A percentile compares a stretch with the other conserved stretches of the same genome.
These are phyloP conservation scores for Gliomastix tumulicola DNA, from an alignment of 2,329 filamentous ascomycete species.

Conservation along the genomic window DNA sequence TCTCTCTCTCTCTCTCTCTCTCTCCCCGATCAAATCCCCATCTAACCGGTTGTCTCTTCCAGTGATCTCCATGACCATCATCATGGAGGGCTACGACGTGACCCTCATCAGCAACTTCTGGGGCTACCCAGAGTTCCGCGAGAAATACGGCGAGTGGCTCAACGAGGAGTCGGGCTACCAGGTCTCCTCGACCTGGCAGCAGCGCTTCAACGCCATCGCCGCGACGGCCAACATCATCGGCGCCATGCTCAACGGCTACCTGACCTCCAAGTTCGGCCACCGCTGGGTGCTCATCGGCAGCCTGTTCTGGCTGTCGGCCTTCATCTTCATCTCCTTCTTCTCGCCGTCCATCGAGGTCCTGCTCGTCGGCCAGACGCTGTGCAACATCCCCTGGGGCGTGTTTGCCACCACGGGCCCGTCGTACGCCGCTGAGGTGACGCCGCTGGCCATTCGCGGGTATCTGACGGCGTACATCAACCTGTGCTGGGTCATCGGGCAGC, in stretches of 20 bases:
- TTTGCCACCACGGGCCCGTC: constrained; percentile 34
- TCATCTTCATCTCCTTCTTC: constrained; percentile 43
- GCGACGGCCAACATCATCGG: constrained; percentile 29
- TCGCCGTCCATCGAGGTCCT: constrained; percentile 33
- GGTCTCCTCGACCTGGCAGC: constrained; percentile 44
- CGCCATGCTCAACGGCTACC: constrained; percentile 31
- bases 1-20: no score
- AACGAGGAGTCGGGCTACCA: constrained; percentile 29
- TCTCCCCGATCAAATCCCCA: no score
- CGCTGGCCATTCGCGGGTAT: constrained; percentile 31
- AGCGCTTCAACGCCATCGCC: constrained; percentile 30
- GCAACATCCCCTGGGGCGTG: constrained; percentile 36
- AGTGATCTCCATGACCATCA: constrained; percentile 36
- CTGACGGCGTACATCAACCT: constrained; percentile 36
- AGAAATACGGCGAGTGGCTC: constrained; percentile 30
- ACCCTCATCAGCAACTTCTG: constrained; percentile 39
- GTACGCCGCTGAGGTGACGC: constrained; percentile 35
- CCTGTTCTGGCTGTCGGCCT: constrained; percentile 30
- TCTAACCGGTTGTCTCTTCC: background rate
- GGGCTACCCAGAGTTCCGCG: constrained; percentile 29
- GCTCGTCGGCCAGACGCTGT: constrained; percentile 30
- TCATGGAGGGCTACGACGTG: constrained; percentile 46
- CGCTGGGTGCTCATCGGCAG: constrained; percentile 32
- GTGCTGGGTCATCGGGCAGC: constrained; percentile 34
- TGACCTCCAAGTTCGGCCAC: constrained; percentile 33